Evolutionary conservation across 208 protist species (phyloP).

Genomic region (Leptomonas seymouri): DNA sequence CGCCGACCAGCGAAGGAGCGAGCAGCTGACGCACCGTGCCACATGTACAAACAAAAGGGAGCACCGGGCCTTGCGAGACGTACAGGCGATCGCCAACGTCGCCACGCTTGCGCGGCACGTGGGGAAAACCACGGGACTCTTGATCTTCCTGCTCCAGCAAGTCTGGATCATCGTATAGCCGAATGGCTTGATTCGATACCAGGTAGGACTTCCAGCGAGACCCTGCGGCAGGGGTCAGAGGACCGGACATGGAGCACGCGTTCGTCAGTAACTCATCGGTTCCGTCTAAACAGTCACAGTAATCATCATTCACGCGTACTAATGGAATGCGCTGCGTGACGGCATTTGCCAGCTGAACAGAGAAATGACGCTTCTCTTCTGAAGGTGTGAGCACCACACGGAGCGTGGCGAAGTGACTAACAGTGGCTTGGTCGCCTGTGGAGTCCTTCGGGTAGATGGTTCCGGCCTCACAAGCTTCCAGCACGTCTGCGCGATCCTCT

Average conservation of each 20-base stretch:
- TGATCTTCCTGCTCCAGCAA: constrained; percentile 18
- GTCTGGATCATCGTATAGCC: constrained; percentile 50
- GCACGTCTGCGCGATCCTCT: constrained; percentile 36
- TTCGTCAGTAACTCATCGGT: constrained; percentile 78
- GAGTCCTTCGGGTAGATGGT: neutral
- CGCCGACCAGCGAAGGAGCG: constrained; percentile 63
- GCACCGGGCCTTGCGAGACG: constrained; percentile 46
- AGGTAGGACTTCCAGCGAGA: constrained; percentile 59
- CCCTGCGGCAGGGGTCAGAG: constrained; percentile 37
- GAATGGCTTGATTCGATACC: constrained; percentile 38
- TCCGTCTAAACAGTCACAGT: constrained; percentile 86
- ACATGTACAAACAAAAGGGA: constrained; percentile 53
- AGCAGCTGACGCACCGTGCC: constrained; percentile 38
- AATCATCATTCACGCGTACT: constrained; percentile 71
- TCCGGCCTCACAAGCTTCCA: constrained; percentile 30
- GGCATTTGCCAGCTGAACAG: constrained; percentile 37
- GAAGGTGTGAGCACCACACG: constrained; percentile 58
- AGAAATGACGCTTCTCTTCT: constrained; percentile 52
- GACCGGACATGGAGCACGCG: constrained; percentile 78
- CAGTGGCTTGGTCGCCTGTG: too few species aligned
- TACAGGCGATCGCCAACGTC: constrained; percentile 24
- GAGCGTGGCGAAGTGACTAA: constrained; percentile 23
- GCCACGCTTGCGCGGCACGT: constrained; percentile 31
- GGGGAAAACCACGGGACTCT: constrained; percentile 21
- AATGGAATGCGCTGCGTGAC: constrained; percentile 66